Conservation (phyloP, 495 filamentous ascomycete genomes). For the Hypoxylon trugodes region DNA sequence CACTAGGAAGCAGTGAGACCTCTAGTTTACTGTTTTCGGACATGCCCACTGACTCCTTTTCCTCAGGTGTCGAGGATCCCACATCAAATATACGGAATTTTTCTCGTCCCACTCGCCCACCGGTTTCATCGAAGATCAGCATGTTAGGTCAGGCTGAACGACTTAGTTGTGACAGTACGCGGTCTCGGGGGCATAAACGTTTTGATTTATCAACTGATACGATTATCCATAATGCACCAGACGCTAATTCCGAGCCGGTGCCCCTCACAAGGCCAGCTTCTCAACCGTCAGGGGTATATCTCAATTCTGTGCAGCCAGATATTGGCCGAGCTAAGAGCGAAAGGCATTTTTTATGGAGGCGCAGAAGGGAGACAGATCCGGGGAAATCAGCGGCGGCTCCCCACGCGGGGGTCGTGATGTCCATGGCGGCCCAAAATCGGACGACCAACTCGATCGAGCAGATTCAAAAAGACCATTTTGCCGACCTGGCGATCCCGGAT, state of each 20-base stretch:
- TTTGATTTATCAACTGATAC: constrained; percentile 36
- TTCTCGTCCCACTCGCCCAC: constrained; percentile 37
- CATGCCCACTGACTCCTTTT: constrained; percentile 28
- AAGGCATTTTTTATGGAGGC: constrained; percentile 46
- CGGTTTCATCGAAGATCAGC: constrained; percentile 23
- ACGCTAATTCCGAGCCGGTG: neutral
- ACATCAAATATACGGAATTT: constrained; percentile 25
- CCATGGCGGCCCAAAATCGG: constrained; percentile 15
- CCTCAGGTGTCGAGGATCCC: constrained; percentile 22
- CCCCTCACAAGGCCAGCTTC: constrained; percentile 12
- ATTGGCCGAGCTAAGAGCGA: constrained; percentile 22
- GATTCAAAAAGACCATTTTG: constrained; percentile 33
- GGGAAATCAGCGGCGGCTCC: constrained; percentile 17
- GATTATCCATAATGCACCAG: constrained; percentile 35
- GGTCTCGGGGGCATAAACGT: neutral
- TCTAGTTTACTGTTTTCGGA: constrained; percentile 28
- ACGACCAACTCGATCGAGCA: constrained; percentile 19
- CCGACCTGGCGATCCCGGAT: constrained; percentile 40
- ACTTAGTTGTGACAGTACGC: constrained; percentile 29
- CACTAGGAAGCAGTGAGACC: constrained; percentile 41
- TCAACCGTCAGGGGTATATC: constrained; percentile 10
- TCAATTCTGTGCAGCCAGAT: constrained; percentile 1
- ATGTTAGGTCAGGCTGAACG: constrained; percentile 28
- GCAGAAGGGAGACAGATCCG: constrained; percentile 37
- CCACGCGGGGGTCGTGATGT: constrained; percentile 15